Evolutionary conservation across 2,329 filamentous ascomycete genomes (phyloP).

Genomic region (Claviceps lovelessii): DNA sequence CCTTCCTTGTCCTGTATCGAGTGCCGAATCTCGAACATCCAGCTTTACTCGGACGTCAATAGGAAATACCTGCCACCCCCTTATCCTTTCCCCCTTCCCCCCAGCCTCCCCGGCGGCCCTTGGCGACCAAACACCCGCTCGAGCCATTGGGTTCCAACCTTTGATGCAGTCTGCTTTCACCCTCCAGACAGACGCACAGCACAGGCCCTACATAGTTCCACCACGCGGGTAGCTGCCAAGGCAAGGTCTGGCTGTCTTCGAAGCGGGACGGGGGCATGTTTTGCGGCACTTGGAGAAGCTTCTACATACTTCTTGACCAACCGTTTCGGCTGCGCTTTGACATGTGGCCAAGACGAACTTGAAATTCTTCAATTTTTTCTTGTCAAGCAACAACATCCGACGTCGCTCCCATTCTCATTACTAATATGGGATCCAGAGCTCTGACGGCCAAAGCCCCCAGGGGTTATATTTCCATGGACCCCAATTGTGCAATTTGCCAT

Average conservation of each 20-base stretch:
- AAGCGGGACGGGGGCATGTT: background rate
- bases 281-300: background rate
- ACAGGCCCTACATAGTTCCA: background rate
- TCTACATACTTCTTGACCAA: background rate
- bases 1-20: background rate
- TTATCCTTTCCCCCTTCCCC: too few species aligned
- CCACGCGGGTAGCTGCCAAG: background rate
- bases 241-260: background rate
- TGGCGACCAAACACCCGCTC: background rate
- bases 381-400: background rate
- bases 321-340: background rate
- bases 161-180: background rate
- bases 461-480: constrained; percentile 48
- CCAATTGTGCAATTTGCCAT: constrained; percentile 53
- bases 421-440: constrained; percentile 40
- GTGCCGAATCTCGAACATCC: background rate
- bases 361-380: background rate
- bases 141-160: background rate
- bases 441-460: constrained; percentile 25
- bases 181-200: background rate
- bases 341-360: background rate
- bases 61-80: background rate
- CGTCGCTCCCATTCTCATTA: constrained; percentile 9
- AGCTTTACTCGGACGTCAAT: background rate
- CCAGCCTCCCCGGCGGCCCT: too few species aligned